phyloP scores from a whole-genome alignment of 139 green algal genomes.

The Protoeuglena noctilucae region DNA sequence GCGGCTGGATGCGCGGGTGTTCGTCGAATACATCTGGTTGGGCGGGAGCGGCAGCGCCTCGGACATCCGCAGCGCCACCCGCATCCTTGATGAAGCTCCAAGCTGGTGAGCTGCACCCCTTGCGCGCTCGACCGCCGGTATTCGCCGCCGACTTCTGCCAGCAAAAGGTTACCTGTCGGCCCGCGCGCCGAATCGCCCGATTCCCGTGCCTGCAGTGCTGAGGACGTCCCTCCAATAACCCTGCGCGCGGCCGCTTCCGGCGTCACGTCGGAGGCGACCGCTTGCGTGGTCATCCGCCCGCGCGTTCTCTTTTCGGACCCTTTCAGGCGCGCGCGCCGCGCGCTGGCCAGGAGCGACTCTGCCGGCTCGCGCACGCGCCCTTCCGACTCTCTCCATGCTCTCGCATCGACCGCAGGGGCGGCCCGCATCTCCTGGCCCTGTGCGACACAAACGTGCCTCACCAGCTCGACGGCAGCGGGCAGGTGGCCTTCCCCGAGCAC shows the following conservation, averaged over 20 bases:
- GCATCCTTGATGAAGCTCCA: conserved; percentile 4
- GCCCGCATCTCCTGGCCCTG: conserved; percentile 50
- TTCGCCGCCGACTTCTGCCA: conserved; percentile 23
- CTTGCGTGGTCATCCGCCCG: conserved; percentile 30
- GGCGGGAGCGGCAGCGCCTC: conserved; percentile 13
- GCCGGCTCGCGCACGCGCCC: neutral
- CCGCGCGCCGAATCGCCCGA: no score
- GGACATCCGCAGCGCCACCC: conserved; percentile 25
- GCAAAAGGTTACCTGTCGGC: no score
- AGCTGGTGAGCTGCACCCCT: conserved; percentile 8
- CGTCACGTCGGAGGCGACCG: conserved; percentile 10
- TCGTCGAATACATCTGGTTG: conserved; percentile 45
- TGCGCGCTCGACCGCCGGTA: conserved; percentile 13
- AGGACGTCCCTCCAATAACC: conserved; percentile 14
- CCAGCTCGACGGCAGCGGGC: neutral
- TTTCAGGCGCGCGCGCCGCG: no score
- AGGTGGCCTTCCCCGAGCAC: no score
- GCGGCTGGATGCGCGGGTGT: no score
- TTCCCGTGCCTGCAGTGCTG: conserved; percentile 7
- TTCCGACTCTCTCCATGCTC: no score
- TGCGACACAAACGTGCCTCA: conserved; percentile 41
- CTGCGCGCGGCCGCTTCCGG: conserved; percentile 3
- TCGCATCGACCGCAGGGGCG: no score
- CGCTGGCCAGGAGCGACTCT: neutral
- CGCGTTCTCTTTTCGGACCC: conserved; percentile 42